Evolutionary conservation across 2,329 filamentous ascomycete species (phyloP), one percentile per base, ranked within the genome.

Genomic region (Talaromyces sp.): DNA sequence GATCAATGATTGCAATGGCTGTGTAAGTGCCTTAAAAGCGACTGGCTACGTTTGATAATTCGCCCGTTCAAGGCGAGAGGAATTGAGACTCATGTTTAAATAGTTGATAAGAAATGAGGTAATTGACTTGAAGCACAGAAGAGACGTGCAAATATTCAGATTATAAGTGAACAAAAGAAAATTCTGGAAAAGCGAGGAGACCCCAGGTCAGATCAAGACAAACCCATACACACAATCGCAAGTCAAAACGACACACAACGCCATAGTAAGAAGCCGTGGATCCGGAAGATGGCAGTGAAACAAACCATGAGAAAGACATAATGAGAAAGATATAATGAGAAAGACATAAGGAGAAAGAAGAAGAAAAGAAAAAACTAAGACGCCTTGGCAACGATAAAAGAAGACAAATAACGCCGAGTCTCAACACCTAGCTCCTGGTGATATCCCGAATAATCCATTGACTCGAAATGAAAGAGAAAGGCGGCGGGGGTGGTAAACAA

Each of bases 361-460:
- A 37, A 27, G 35, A 29, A 35, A 32, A 27, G 36, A 41, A 19
- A 41, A 39, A 50, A 42, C 41, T 11, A 42, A 50, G 55, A 56
- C 56, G 56, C 58, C 58, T 11, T 39, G 11, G 42, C 32, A 51
- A 55, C 19, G 17, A 46, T 46, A 32, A 52, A 43, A 46, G 36
- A 39, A 32, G 20, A 42, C 44, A 49, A 51, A 46, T 17, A 63
- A 63, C 61, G 51, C 61, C 59, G 50, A 51, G 56, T 57, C 41
- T 55, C 57, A 46, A 19, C 33, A 43, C 50, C 54, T 20, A 52
- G 37, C 52, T 54, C 53, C 47, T 43, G 46, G 52, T 57, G 57
- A 62, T 59, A 62, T 47, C 59, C 57, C 41, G 42, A 58, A 51
- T 47, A 51, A 57, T 20, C 41, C 43, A n/a, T 22, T 45, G 42